Evolutionary conservation across 331 rosid genomes (phyloP), one percentile per base, ranked within the genome.

Genomic region (Prunus yedoensis): DNA sequence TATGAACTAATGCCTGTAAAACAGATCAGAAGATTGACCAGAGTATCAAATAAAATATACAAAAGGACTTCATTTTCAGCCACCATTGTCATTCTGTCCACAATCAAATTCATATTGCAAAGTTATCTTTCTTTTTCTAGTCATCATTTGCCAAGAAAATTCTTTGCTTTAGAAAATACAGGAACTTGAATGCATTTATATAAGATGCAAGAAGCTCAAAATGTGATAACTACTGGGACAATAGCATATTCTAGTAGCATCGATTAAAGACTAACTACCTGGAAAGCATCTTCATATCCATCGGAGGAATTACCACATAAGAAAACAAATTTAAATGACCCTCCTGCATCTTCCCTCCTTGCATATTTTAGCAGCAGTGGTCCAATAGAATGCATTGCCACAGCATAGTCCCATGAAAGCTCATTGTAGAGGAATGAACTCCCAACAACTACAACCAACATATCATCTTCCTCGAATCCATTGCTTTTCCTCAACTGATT

Each of bases 361-460:
- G 97, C 89, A 78, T 92, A 92, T 71, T 85, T 87, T 73, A 77
- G 84, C 60, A 95, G 87, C 66, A 95, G 84, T 79, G 96, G 99
- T 64, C 88, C 97, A 72, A 95, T 78, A 77, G 87, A 68, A 80
- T 85, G 89, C 92, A 92, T 90, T 12, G 92, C 93, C 79, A 84
- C 93, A 45, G 91, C 89, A 90, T 87, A 86, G 75, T 90, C 96
- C 92, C 91, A 85, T n/a, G 97, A 84, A 59, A 84, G 86, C 68
- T 91, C 84, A 81, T 87, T 78, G 73, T 83, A 89, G 87, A 86
- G 90, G 80, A 89, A 80, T 70, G 97, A 85, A 81, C 93, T 90
- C 73, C 99, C 97, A 68, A 92, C 87, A 71, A 92, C 87, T 74
- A 95, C 82, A 85, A 95, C 89, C 80, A 92, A 66, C 80, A 89